phyloP scores from a whole-genome alignment of 495 filamentous ascomycete species.

The Neurospora sp. region DNA sequence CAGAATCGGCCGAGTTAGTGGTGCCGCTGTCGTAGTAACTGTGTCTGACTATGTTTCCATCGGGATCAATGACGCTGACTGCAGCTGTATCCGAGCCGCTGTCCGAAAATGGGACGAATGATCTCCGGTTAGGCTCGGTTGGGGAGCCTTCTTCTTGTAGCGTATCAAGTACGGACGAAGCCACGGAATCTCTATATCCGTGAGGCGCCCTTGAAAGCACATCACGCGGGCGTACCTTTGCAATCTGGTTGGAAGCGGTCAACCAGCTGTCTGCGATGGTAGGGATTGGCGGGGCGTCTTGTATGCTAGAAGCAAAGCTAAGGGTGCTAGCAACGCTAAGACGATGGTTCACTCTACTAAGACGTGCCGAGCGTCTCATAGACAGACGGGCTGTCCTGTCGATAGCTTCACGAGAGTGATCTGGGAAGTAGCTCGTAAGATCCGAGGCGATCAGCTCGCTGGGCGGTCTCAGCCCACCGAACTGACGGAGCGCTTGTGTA shows the following conservation, averaged over 20 bases:
- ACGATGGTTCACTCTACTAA: constrained; percentile 85
- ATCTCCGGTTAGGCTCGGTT: constrained; percentile 82
- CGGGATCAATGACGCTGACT: constrained; percentile 63
- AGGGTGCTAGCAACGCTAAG: constrained; percentile 89
- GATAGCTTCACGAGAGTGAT: constrained; percentile 84
- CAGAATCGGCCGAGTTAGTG: constrained; percentile 48
- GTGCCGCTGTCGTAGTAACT: constrained; percentile 85
- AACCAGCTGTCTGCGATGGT: constrained; percentile 93
- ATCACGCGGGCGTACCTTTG: constrained; percentile 37
- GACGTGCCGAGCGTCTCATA: constrained; percentile 73
- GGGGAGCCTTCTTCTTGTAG: constrained; percentile 81
- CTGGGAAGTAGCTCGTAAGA: constrained; percentile 91
- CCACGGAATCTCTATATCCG: constrained; percentile 73
- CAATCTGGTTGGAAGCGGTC: constrained; percentile 44
- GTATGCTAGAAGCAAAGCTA: constrained; percentile 82
- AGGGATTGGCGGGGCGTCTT: constrained; percentile 86
- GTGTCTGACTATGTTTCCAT: constrained; percentile 52
- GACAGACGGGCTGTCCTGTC: constrained; percentile 89
- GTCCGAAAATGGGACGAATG: constrained; percentile 85
- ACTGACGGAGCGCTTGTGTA: constrained; percentile 51
- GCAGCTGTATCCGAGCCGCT: constrained; percentile 59
- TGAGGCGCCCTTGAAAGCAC: constrained; percentile 27
- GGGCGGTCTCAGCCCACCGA: constrained; percentile 85
- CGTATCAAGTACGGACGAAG: constrained; percentile 74
- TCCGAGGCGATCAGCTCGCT: constrained; percentile 97